A percentile compares a stretch with the other conserved stretches of the same genome.
Conservation (phyloP, 2,329 filamentous ascomycete genomes). For the Malbranchea cinnamomea region DNA sequence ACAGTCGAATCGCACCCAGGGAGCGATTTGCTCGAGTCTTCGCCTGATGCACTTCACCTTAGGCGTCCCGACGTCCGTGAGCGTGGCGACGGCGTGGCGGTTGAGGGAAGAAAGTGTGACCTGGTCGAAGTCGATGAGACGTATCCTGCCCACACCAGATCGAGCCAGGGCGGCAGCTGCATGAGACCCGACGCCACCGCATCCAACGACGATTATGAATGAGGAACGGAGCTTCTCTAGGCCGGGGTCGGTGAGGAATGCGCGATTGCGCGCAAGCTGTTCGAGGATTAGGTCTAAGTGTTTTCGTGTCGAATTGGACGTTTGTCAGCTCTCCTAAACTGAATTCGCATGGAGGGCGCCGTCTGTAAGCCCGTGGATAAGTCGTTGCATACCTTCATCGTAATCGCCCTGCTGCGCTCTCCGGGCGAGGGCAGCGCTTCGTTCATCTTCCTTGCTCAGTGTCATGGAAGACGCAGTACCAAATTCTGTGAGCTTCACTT, state of each 20-base stretch:
- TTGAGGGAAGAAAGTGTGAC: conserved; percentile 90
- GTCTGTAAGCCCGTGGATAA: conserved; percentile 1
- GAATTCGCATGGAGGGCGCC: not conserved
- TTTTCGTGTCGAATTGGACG: conserved; percentile 5
- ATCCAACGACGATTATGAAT: conserved; percentile 81
- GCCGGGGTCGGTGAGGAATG: conserved; percentile 74
- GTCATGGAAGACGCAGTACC: conserved; percentile 23
- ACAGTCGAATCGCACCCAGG: conserved; percentile 84
- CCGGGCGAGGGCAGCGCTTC: conserved; percentile 42
- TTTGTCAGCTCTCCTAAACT: conserved; percentile 5
- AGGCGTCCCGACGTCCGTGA: conserved; percentile 81
- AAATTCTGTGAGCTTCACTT: conserved; percentile 36
- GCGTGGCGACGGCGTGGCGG: conserved; percentile 84
- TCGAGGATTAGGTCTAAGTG: conserved; percentile 71
- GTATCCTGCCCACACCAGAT: conserved; percentile 74
- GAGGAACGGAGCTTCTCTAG: conserved; percentile 63
- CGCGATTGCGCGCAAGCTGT: conserved; percentile 81
- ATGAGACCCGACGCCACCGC: conserved; percentile 90
- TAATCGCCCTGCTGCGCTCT: conserved; percentile 49
- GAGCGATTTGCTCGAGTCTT: conserved; percentile 69
- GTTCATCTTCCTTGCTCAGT: conserved; percentile 39
- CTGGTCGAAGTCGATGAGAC: conserved; percentile 93
- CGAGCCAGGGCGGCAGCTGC: conserved; percentile 72
- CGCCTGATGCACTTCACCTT: conserved; percentile 78
- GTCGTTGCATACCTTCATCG: conserved; percentile 38